Evolutionary conservation across 495 filamentous ascomycete species (phyloP), one percentile per base, ranked within the genome.

Genomic region (Xanthoparmelia taractica): DNA sequence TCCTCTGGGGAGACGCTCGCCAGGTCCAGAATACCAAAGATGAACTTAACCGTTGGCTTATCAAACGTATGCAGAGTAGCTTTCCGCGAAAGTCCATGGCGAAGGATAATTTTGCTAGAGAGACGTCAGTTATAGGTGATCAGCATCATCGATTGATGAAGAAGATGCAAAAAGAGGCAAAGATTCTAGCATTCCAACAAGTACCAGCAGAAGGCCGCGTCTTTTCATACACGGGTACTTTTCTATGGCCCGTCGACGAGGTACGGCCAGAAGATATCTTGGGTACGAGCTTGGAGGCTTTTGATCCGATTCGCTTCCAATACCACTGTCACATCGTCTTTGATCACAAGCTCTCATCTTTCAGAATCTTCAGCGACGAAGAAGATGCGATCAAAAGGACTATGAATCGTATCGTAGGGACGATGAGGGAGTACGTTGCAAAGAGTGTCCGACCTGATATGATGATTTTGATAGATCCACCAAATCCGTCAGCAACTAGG

Each of bases 221-320:
- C 0, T 77, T 74, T 57, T 43, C 65, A 13, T 70, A 70, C 58
- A 66, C 75, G 65, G 68, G 78, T 1, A 69, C 75, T 11, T 82
- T 81, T 48, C 57, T 76, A 13, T 82, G 79, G 81, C 77, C 78
- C 27, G 63, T 63, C 2, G 70, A 78, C 29, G 75, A 77, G 27
- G 69, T 74, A 8, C 65, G 69, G 1, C 68, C 78, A 6, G 63
- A 66, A 15, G 69, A 77, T 15, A 64, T 75, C 7, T 70, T 85
- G 41, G 83, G 82, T 4, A 38, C 57, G 8, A 69, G 75, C 18
- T 73, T 82, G 6, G 79, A 83, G 64, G 72, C 72, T 13, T 72
- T 85, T 13, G 77, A 84, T 59, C 38, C 57, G 20, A 75, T 85
- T 31, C 73, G 81, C 25, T 66, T 64, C 1, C 68, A 67, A 29